Base-by-base conservation (phyloP, 2,329 filamentous ascomycete genomes). In the Fusarium oligoseptatum region DNA sequence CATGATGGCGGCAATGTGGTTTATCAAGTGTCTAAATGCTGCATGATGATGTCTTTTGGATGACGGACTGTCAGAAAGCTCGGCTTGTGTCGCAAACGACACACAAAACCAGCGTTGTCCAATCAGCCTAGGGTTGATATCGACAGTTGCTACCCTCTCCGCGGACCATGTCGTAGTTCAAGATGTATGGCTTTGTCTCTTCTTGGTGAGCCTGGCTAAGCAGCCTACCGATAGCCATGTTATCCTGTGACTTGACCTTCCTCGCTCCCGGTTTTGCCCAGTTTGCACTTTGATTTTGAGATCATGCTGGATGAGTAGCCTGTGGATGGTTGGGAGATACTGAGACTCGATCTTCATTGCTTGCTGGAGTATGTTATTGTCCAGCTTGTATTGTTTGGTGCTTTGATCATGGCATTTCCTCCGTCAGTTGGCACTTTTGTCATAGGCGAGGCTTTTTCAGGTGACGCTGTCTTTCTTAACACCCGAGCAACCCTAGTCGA, bases 291-390 rank as follows among this genome's bases (percentile, higher is more conserved):
- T 97, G 0, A 94, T 97, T n/a, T 86, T 84, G 66, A 98, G 93
- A 48, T 93, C 92, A 75, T 95, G 91, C 78, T 98, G 95, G 2
- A 91, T 92, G 91, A 98, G 95, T 65, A 98, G 87, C 1, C 95
- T 90, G 14, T 89, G 90, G 78, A 98, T 88, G 0, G 91, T 88
- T 17, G 88, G 88, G 79, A 99, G 97, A 75, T 98, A 98, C 34
- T 92, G 86, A 0, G 78, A 80, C 82, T 99, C 99, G 77, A 98
- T 84, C 10, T 88, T 84, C 9, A 86, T 85, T 0, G 92, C 94
- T 57, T 86, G 86, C 5, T 86, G 80, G 17, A 97, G 82, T 1
- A 91, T 81, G 0, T 86, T 81, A 0, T 89, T 83, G 9, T 87
- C 85, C 3, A 93, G 82, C 2, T 87, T 80, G 74, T 91, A 94